Evolutionary conservation across 805 yeast genomes (phyloP).

Genomic region (Nadsonia fulvescens): DNA sequence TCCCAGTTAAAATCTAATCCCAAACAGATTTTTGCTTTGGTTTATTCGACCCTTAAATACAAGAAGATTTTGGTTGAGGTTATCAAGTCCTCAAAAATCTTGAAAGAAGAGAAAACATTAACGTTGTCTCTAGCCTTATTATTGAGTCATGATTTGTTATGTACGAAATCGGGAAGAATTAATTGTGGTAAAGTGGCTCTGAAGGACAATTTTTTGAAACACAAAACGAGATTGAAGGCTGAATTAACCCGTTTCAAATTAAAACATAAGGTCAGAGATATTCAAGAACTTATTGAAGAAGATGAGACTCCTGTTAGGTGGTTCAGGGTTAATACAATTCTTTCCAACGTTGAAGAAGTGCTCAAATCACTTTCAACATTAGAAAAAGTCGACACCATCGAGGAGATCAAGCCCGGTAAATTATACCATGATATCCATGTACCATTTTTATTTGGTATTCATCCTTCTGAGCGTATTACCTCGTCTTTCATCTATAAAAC

Average conservation of each 20-base stretch:
- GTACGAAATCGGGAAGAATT: slow-evolving; percentile 61
- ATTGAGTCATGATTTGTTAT: slow-evolving; percentile 63
- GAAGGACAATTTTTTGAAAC: slow-evolving; percentile 61
- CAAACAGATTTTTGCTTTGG: slow-evolving; percentile 72
- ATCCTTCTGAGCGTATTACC: slow-evolving; percentile 56
- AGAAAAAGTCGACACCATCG: slow-evolving; percentile 26
- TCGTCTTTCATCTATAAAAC: slow-evolving; percentile 46
- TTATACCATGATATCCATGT: slow-evolving; percentile 60
- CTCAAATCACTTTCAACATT: slow-evolving; percentile 27
- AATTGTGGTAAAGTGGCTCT: slow-evolving; percentile 79
- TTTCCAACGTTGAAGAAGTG: slow-evolving; percentile 23
- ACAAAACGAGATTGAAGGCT: slow-evolving; percentile 66
- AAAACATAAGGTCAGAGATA: slow-evolving; percentile 42
- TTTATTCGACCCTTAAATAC: slow-evolving; percentile 58
- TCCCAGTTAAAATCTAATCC: slow-evolving; percentile 46
- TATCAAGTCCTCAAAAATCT: slow-evolving; percentile 49
- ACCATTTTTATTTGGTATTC: slow-evolving; percentile 65
- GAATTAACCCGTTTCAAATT: slow-evolving; percentile 66
- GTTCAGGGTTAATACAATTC: slow-evolving; percentile 41
- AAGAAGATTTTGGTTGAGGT: slow-evolving; percentile 44
- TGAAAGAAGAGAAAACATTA: slow-evolving; percentile 30
- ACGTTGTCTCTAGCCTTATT: slow-evolving; percentile 39
- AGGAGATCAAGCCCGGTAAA: slow-evolving; percentile 26
- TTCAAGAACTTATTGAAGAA: slow-evolving; percentile 28
- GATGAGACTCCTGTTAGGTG: slow-evolving; percentile 27